Base-by-base conservation (phyloP, 1,284 basidiomycete genomes). In the Fereydounia khargensis region DNA sequence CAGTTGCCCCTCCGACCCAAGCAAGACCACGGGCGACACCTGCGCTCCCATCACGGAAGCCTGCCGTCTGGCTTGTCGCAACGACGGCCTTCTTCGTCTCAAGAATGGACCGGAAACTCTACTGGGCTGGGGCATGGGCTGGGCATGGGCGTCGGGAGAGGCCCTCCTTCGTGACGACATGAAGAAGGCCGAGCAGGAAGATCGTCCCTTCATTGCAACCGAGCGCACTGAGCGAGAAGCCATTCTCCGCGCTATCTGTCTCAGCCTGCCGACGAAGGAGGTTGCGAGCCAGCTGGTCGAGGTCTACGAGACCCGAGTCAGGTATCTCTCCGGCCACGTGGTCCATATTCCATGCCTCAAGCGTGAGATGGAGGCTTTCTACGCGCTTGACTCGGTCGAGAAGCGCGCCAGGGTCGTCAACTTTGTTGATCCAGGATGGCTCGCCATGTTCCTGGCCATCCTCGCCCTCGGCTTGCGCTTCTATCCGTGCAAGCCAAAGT, bases 61-160 rank as follows among this genome's bases (percentile, higher is more conserved):
- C 3, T 58, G 60, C 33, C 42, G 42, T 35, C 42, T 53, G 3
- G 51, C 64, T 1, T 63, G 55, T 28, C 24, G 42, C 28, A 53
- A 57, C 48, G 39, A 47, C 17, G 47, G 55, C 25, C 48, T 74
- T 13, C 33, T 74, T 19, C 49, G 53, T 10, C 53, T 66, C 41
- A 65, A 58, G 39, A 54, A 43, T 32, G 64, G 62, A 11, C 64
- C 70, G 11, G 71, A 74, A 32, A 67, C 68, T 10, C 53, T 62
- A 23, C 57, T 74, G 3, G 71, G 71, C 16, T 74, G 62, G 59
- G 71, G 71, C n/a, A 52, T 74, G 32, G 70, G 71, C 6, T 74
- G 69, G 69, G 70, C 71, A 3, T 65, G 64, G 32, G 51, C 67
- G 9, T 63, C 71, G 8, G 69, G 57, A 17, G 63, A 68, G 34